Evolutionary conservation across 140 eudicot genomes (phyloP), one percentile per base, ranked within the genome.

Genomic region (Anethum foeniculum): DNA sequence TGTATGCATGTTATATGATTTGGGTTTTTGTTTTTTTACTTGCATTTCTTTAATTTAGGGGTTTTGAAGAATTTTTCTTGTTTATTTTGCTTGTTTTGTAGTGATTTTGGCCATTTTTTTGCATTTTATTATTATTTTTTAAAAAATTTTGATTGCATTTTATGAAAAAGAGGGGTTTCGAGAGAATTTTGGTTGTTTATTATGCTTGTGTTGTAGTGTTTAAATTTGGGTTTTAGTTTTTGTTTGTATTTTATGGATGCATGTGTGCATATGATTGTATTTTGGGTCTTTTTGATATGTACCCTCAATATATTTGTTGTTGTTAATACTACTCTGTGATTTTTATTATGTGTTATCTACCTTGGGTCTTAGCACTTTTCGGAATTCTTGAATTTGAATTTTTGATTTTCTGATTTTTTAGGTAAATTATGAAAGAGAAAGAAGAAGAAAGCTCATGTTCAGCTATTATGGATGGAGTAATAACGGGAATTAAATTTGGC

Each of bases 361-460:
- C 21, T n/a, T n/a, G 12, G 30, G 71, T 25, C 18, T 25, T 62
- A 25, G 36, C 5, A 1, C 18, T 11, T 60, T 62, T 62, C 4
- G 0, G 71, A 10, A 27, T 25, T 15, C 27, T 71, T 16, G 76
- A 71, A 71, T 34, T 21, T 36, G 25, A 36, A 6, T 19, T 69
- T 47, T 71, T 71, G 44, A 30, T 30, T 71, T 30, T 38, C 1
- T 28, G 43, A 34, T 34, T 34, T 34, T 69, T 5, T 13, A 32
- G 44, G 48, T 71, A 34, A 36, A 71, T 6, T 34, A 68, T 71
- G 46, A 71, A 71, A 71, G 76, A 71, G 76, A 71, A 71, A 7
- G 76, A 71, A 71, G 76, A 71, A 71, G 76, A 71, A 18, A 71
- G n/a, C 46, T 38, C 46, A 6, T 71, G 46, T 71, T 71, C 76